Conservation (phyloP, 805 yeast species). For the Lipomyces orientalis region DNA sequence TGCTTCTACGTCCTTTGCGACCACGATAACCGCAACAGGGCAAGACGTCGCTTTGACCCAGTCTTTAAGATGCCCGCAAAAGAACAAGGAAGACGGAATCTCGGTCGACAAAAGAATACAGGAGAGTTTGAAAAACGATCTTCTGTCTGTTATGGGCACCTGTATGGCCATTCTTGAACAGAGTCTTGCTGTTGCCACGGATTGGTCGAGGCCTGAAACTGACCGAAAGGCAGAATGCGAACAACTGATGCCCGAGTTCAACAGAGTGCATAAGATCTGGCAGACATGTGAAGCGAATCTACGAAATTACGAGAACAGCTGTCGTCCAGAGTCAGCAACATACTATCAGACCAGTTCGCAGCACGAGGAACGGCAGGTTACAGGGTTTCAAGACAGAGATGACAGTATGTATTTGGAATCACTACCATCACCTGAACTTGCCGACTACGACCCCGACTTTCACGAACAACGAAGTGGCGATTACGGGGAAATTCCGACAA, state of each 20-base stretch:
- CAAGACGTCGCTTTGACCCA: not conserved
- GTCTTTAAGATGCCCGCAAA: not conserved
- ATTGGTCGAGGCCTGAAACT: conserved; percentile 9
- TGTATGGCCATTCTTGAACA: conserved; percentile 26
- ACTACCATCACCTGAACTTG: not conserved
- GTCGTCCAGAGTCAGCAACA: not conserved
- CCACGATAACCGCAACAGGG: not conserved
- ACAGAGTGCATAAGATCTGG: conserved; percentile 19
- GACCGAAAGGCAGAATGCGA: conserved; percentile 16
- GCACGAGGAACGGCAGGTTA: not conserved
- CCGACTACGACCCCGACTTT: not conserved
- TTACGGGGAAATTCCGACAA: not conserved
- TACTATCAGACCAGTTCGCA: not conserved
- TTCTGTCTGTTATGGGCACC: conserved; percentile 4
- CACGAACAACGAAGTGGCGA: not conserved
- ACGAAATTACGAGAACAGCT: not conserved
- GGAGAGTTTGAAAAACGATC: conserved; percentile 20
- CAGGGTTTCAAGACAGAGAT: not conserved
- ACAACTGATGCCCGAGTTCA: conserved; percentile 19
- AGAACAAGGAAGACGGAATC: not conserved
- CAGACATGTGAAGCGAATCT: conserved; percentile 5
- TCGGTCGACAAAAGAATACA: conserved; percentile 16
- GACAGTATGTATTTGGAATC: not conserved
- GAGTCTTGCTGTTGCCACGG: conserved; percentile 26
- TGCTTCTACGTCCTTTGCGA: not conserved